Evolutionary conservation across 352 stramenopile species (phyloP).

Genomic region (Pythium insidiosum): DNA sequence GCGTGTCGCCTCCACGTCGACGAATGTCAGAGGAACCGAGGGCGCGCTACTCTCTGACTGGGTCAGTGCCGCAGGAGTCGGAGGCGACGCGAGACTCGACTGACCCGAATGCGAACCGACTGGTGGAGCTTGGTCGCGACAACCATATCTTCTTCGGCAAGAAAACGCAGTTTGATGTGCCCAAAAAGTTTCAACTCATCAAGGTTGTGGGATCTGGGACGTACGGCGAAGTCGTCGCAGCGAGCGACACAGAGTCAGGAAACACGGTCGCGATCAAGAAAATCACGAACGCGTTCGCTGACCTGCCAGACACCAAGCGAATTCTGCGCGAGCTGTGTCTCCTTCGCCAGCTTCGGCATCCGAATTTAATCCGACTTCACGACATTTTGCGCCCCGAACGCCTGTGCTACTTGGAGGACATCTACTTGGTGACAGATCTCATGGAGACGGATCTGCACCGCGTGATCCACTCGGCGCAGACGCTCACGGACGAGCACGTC

Average conservation of each 20-base stretch:
- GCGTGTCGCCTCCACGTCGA: too few species aligned
- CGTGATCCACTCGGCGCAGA: conserved; percentile 89
- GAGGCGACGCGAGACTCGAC: conserved; percentile 22
- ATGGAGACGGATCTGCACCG: conserved; percentile 93
- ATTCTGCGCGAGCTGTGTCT: conserved; percentile 94
- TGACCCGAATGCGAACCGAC: too few species aligned
- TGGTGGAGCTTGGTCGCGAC: conserved; percentile 31
- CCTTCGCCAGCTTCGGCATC: conserved; percentile 77
- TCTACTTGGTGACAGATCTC: conserved; percentile 95
- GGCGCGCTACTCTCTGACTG: too few species aligned
- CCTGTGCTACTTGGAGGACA: conserved; percentile 92
- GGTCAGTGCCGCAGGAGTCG: too few species aligned
- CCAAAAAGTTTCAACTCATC: conserved; percentile 75
- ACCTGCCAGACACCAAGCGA: conserved; percentile 80
- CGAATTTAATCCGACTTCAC: conserved; percentile 91
- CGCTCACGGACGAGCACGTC: conserved; percentile 87
- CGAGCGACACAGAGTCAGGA: conserved; percentile 67
- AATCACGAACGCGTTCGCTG: conserved; percentile 77
- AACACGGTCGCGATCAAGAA: conserved; percentile 95
- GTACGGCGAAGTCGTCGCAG: conserved; percentile 77
- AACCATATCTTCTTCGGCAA: conserved; percentile 68
- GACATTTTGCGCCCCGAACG: conserved; percentile 90
- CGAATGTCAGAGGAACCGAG: too few species aligned
- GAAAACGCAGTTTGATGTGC: conserved; percentile 63
- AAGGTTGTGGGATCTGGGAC: conserved; percentile 74